Conservation (phyloP, 768 basidiomycete species). For the Mycena indigotica region DNA sequence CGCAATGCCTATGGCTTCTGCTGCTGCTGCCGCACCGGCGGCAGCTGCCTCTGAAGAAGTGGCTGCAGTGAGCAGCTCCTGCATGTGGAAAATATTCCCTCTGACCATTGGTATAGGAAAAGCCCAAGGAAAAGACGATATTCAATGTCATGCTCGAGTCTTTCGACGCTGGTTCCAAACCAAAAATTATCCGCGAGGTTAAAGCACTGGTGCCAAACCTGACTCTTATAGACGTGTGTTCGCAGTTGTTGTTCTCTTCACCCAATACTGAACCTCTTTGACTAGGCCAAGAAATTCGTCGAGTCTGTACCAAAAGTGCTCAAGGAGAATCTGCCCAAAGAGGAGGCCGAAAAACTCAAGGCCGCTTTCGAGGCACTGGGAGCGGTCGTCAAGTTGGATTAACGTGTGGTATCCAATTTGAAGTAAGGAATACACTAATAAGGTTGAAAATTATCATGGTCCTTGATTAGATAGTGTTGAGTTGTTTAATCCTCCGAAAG, state of each 20-base stretch:
- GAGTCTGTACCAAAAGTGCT: slow-evolving; percentile 90
- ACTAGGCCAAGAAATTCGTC: slow-evolving; percentile 98
- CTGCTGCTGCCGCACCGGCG: slow-evolving; percentile 57
- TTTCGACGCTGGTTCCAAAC: slow-evolving; percentile 88
- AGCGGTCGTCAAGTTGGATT: slow-evolving; percentile 85
- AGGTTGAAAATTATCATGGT: neutral
- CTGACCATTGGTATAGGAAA: slow-evolving; percentile 56
- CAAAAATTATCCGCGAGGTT: slow-evolving; percentile 97
- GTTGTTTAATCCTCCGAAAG: slow-evolving; percentile 77
- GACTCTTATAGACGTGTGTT: slow-evolving; percentile 92
- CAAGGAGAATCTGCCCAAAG: slow-evolving; percentile 94
- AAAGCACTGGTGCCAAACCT: slow-evolving; percentile 95
- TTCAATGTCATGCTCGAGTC: slow-evolving; percentile 96
- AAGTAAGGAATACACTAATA: slow-evolving; percentile 19
- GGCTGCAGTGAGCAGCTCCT: slow-evolving; percentile 53
- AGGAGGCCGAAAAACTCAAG: slow-evolving; percentile 96
- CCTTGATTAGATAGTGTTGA: slow-evolving; percentile 4
- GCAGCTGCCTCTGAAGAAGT: slow-evolving; percentile 63
- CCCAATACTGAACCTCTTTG: slow-evolving; percentile 7
- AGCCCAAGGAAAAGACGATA: slow-evolving; percentile 97
- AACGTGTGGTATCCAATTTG: slow-evolving; percentile 27
- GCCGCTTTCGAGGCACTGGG: slow-evolving; percentile 88
- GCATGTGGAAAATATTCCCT: neutral
- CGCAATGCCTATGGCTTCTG: slow-evolving; percentile 80
- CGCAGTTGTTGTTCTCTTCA: slow-evolving; percentile 1